Base-by-base conservation (phyloP, 176 grass and related monocot species). In the Raddia distichophylla region DNA sequence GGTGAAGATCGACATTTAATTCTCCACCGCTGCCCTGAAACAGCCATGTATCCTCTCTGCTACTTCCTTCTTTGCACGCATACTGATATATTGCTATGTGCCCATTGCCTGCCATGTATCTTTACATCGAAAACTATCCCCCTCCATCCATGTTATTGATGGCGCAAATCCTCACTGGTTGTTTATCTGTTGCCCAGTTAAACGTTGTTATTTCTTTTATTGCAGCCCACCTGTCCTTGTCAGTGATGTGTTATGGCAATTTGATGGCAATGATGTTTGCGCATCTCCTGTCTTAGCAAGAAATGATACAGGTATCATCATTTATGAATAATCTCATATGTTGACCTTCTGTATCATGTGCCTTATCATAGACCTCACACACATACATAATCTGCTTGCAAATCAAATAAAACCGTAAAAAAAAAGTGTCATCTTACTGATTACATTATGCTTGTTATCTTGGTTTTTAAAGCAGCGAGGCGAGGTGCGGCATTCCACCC, bases 171-270 rank as follows among this genome's bases (percentile, higher is more conserved):
- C 10, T 48, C 6, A 65, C 59, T 13, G 6, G 49, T 11, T 71
- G 12, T 80, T 76, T 40, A 5, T 1, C 50, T 76, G 47, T 16
- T 48, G 13, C 12, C 64, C 33, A 50, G 62, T 82, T 88, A 44
- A 89, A 81, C 47, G 35, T 84, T 56, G 19, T 22, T 82, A 66
- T 73, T 66, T 69, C 35, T 3, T 91, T 68, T 58, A 10, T 63
- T 88, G 82, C 96, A 98, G 96, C 71, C 93, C 93, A 47, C 83
- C 93, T 50, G 89, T 99, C 61, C 93, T 99, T 50, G 82, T 99
- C 19, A 90, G 96, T 56, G 96, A 99, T 84, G 89, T 99, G 56
- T 77, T 99, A 60, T 89, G 86, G 84, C 64, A 91, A 49, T 86
- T 91, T 86, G 89, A 79, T 11, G 73, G 86, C 46, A 42, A 60